Conservation (phyloP, 257 asterid species). For the Petunia axillaris region DNA sequence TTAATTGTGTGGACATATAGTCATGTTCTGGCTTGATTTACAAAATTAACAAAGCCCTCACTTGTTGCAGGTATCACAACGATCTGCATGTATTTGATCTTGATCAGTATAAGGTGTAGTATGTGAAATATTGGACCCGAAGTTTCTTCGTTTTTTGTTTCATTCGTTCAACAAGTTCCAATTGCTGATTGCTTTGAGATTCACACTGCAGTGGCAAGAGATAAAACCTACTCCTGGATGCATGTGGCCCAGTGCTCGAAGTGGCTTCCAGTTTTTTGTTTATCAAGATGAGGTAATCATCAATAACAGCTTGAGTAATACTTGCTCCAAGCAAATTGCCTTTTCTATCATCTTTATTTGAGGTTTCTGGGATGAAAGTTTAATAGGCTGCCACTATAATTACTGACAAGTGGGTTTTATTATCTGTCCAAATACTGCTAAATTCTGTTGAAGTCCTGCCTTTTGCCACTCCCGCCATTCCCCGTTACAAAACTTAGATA, state of each 20-base stretch:
- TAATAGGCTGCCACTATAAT: neutral
- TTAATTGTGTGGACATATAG: neutral
- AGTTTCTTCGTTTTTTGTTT: slow-evolving; percentile 19
- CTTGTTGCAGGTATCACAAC: slow-evolving; percentile 74
- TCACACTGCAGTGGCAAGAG: slow-evolving; percentile 88
- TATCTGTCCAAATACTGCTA: slow-evolving; percentile 12
- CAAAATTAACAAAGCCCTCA: slow-evolving; percentile 7
- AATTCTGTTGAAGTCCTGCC: neutral
- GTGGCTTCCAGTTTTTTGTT: slow-evolving; percentile 91
- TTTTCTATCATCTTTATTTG: slow-evolving; percentile 16
- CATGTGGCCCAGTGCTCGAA: slow-evolving; percentile 98
- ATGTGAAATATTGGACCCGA: slow-evolving; percentile 24
- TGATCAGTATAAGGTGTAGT: slow-evolving; percentile 83
- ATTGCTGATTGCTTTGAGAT: slow-evolving; percentile 25
- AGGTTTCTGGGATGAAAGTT: slow-evolving; percentile 19
- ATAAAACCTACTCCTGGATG: slow-evolving; percentile 87
- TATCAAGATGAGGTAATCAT: slow-evolving; percentile 82
- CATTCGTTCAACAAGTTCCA: slow-evolving; percentile 26
- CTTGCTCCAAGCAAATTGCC: neutral
- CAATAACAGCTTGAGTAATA: slow-evolving; percentile 7
- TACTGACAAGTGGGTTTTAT: neutral
- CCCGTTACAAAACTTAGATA: neutral
- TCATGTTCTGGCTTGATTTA: neutral
- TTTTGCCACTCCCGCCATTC: neutral
- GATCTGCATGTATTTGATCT: slow-evolving; percentile 94